Percentiles rank a stretch among this genome's conserved stretches.
These are phyloP conservation scores for Durotheca rogersii DNA, from an alignment of 495 filamentous ascomycete species.

Conservation along the genomic window DNA sequence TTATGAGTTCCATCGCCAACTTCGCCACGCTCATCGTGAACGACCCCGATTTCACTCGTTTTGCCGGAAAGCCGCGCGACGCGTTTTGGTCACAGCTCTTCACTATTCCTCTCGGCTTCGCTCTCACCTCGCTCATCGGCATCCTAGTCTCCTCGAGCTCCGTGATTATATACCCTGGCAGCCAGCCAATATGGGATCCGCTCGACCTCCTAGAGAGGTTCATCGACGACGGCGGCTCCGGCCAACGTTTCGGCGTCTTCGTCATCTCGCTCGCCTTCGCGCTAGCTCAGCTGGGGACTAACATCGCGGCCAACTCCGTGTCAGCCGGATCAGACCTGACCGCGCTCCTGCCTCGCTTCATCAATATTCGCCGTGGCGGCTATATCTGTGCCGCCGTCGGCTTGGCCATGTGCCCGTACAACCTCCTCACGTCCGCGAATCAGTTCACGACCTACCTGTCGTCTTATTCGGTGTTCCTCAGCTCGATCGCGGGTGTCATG, in stretches of 20 bases:
- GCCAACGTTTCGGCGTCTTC: conserved; percentile 84
- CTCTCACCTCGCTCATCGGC: conserved; percentile 86
- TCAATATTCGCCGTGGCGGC: conserved; percentile 88
- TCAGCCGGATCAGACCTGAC: conserved; percentile 91
- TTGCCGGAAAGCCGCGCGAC: conserved; percentile 76
- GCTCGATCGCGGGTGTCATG: conserved; percentile 88
- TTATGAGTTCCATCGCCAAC: conserved; percentile 91
- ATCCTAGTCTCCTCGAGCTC: conserved; percentile 91
- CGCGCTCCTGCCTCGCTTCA: conserved; percentile 78
- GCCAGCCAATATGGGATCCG: conserved; percentile 82
- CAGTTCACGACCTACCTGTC: conserved; percentile 94
- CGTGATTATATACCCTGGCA: conserved; percentile 66
- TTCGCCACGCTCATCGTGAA: conserved; percentile 86
- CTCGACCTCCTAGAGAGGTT: conserved; percentile 73
- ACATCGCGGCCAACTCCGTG: conserved; percentile 90
- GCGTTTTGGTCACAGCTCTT: conserved; percentile 88
- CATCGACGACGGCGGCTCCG: conserved; percentile 69
- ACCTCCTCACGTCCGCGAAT: conserved; percentile 73
- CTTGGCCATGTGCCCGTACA: conserved; percentile 88
- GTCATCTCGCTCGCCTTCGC: conserved; percentile 80
- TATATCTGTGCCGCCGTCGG: conserved; percentile 85
- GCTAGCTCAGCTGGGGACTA: conserved; percentile 87
- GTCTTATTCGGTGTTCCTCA: conserved; percentile 93
- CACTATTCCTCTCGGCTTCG: conserved; percentile 84
- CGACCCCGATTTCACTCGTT: conserved; percentile 88